Conservation (phyloP, 2,329 filamentous ascomycete genomes). For the Geosmithia flava region DNA sequence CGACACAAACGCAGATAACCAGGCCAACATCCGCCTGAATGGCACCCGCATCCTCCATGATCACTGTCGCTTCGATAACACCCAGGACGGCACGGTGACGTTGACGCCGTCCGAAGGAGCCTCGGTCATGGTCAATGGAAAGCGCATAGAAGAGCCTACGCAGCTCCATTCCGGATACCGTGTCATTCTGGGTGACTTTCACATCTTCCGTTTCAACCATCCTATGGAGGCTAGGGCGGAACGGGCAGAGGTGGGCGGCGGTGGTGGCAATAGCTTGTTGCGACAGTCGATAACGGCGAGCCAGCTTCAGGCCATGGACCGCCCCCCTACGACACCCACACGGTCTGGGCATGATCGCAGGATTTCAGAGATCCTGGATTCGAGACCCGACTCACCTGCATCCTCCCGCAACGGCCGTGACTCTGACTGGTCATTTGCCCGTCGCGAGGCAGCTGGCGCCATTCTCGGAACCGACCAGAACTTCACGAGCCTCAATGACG, state of each 20-base stretch:
- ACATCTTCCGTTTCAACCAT: conserved; percentile 98
- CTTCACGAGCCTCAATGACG: conserved; percentile 79
- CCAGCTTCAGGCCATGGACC: conserved; percentile 47
- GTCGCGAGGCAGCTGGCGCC: conserved; percentile 83
- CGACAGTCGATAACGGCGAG: conserved; percentile 65
- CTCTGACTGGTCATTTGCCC: conserved; percentile 88
- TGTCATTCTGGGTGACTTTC: conserved; percentile 93
- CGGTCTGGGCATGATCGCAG: conserved; percentile 65
- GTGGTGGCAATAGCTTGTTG: conserved; percentile 67
- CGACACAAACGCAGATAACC: conserved; percentile 61
- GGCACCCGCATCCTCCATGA: conserved; percentile 85
- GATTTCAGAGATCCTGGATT: conserved; percentile 67
- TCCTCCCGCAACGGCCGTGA: conserved; percentile 56
- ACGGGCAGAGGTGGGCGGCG: conserved; percentile 63
- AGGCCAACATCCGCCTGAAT: conserved; percentile 84
- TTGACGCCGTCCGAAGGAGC: conserved; percentile 83
- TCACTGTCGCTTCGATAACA: conserved; percentile 89
- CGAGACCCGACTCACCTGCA: conserved; percentile 69
- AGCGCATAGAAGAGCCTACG: conserved; percentile 75
- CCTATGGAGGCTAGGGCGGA: conserved; percentile 92
- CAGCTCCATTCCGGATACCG: conserved; percentile 84
- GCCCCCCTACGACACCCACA: conserved; percentile 45
- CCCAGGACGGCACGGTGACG: conserved; percentile 78
- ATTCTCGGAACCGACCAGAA: conserved; percentile 87
- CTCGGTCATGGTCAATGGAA: conserved; percentile 94